Evolutionary conservation across 2,329 filamentous ascomycete genomes (phyloP).

Genomic region (Dendryphion nanum): DNA sequence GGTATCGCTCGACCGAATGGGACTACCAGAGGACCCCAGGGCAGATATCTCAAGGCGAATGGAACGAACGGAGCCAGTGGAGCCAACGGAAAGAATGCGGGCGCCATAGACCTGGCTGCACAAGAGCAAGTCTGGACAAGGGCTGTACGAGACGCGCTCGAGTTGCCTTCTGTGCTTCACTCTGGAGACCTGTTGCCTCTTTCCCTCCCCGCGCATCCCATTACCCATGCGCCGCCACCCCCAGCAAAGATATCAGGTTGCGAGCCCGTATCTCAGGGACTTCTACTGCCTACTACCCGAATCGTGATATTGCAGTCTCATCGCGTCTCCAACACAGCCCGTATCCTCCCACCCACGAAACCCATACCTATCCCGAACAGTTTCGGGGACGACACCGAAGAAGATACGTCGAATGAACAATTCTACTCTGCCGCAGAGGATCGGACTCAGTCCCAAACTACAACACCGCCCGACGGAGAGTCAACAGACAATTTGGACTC

Average conservation of each 20-base stretch:
- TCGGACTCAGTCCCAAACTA: slow-evolving; percentile 36
- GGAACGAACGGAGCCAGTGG: no score
- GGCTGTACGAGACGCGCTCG: slow-evolving; percentile 69
- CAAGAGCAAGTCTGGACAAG: slow-evolving; percentile 37
- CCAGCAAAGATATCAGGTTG: slow-evolving; percentile 89
- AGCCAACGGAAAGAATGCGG: slow-evolving; percentile 13
- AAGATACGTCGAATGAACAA: slow-evolving; percentile 84
- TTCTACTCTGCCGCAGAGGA: slow-evolving; percentile 94
- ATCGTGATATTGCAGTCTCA: slow-evolving; percentile 74
- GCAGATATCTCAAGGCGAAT: slow-evolving; percentile 36
- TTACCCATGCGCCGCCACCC: slow-evolving; percentile 80
- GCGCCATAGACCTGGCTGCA: slow-evolving; percentile 16
- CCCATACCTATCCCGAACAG: slow-evolving; percentile 57
- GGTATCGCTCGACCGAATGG: slow-evolving; percentile 32
- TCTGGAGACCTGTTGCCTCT: slow-evolving; percentile 80
- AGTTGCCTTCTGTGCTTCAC: slow-evolving; percentile 74
- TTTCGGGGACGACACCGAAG: slow-evolving; percentile 65
- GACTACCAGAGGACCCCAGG: slow-evolving; percentile 27
- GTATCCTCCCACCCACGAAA: slow-evolving; percentile 43
- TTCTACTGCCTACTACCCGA: slow-evolving; percentile 73
- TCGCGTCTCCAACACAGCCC: slow-evolving; percentile 50
- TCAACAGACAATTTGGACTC: slow-evolving; percentile 50
- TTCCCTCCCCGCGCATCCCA: slow-evolving; percentile 72
- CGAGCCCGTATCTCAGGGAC: slow-evolving; percentile 87
- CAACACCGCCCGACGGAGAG: slow-evolving; percentile 40